Evolutionary conservation across 1,139 yeast genomes (phyloP).

Genomic region (Hemisphaericaspora xylanilytica): DNA sequence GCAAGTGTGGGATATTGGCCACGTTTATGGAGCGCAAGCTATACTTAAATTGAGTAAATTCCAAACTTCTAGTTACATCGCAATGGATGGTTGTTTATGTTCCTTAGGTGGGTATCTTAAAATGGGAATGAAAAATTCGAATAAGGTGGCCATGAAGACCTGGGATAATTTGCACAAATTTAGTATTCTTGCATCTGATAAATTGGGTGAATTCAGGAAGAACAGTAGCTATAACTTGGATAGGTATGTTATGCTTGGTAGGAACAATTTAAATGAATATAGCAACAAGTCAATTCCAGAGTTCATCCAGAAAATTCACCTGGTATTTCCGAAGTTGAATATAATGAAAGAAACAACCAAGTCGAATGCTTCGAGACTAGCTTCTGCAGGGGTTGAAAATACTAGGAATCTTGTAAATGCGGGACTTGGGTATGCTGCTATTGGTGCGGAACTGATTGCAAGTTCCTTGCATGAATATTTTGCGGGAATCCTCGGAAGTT

Average conservation of each 20-base stretch:
- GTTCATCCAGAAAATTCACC: too few species aligned
- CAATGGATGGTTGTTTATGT: not conserved
- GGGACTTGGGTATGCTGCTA: not conserved
- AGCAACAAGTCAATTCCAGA: too few species aligned
- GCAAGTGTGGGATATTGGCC: constrained; percentile 1
- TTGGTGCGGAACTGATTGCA: not conserved
- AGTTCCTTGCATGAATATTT: not conserved
- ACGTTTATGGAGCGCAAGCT: constrained; percentile 1
- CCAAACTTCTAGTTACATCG: not conserved
- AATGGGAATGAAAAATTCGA: not conserved
- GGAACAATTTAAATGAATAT: not conserved
- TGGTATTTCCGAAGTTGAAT: too few species aligned
- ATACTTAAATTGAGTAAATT: not conserved
- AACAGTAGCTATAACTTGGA: not conserved
- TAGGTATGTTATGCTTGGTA: not conserved
- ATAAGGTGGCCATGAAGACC: not conserved
- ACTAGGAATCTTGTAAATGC: not conserved
- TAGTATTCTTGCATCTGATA: not conserved
- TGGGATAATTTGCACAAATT: not conserved
- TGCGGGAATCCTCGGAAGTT: not conserved
- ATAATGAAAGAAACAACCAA: not conserved
- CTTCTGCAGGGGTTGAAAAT: not conserved
- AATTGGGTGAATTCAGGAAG: too few species aligned
- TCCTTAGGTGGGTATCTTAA: not conserved
- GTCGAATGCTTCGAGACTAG: not conserved